A percentile compares a stretch with the other conserved stretches of the same genome.
Conservation (phyloP, 257 asterid genomes). For the Paraleonurus japonicus region DNA sequence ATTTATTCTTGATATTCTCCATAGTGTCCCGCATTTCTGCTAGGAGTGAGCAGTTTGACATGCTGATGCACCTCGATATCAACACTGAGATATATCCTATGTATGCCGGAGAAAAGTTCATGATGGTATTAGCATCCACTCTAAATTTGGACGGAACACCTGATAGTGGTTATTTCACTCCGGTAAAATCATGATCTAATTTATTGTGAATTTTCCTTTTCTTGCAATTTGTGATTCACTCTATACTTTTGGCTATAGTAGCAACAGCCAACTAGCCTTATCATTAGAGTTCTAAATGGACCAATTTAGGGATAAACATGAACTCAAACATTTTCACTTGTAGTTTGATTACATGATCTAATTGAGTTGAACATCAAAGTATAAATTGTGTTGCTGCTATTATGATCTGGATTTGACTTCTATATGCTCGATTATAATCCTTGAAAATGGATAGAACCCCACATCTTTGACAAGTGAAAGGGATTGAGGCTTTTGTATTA, state of each 20-base stretch:
- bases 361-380: background rate
- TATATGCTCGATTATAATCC: background rate
- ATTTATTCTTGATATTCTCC: background rate
- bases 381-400: background rate
- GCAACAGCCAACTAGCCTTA: background rate
- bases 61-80: slow-evolving; percentile 75
- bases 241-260: background rate
- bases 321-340: background rate
- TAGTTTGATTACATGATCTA: background rate
- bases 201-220: background rate
- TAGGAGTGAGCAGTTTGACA: slow-evolving; percentile 87
- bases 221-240: background rate
- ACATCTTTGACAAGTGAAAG: background rate
- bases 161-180: slow-evolving; percentile 74
- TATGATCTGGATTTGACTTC: background rate
- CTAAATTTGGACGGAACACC: slow-evolving; percentile 96
- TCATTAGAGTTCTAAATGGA: background rate
- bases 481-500: background rate
- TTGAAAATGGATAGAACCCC: background rate
- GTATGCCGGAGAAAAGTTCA: slow-evolving; percentile 70
- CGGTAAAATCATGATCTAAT: slow-evolving; percentile 41
- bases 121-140: slow-evolving; percentile 90
- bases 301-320: background rate
- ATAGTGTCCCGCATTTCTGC: slow-evolving; percentile 73
- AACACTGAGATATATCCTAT: slow-evolving; percentile 76